Conservation (phyloP, 768 basidiomycete species). For the Kwoniella shandongensis region DNA sequence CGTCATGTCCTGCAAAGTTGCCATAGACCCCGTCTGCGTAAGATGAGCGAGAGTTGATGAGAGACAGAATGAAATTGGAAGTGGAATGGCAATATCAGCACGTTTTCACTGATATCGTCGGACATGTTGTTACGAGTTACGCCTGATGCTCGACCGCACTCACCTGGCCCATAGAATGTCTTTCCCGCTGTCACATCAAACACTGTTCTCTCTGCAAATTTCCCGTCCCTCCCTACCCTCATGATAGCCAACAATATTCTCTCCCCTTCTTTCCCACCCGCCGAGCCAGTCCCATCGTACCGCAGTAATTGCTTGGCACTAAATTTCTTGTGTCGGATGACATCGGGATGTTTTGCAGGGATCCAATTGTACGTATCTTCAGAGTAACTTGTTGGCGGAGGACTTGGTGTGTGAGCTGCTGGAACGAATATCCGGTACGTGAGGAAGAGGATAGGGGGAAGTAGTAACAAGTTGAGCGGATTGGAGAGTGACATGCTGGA, state of each 20-base stretch:
- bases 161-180: conserved; percentile 93
- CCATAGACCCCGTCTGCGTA: conserved; percentile 91
- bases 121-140: no score
- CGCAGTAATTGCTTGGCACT: conserved; percentile 73
- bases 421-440: conserved; percentile 63
- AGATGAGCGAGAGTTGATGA: background rate
- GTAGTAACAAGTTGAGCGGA: conserved; percentile 43
- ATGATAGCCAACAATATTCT: conserved; percentile 85
- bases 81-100: no score
- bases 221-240: conserved; percentile 67
- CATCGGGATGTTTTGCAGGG: conserved; percentile 76
- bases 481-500: conserved; percentile 41
- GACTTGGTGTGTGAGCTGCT: conserved; percentile 1
- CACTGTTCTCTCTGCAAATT: conserved; percentile 62
- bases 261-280: conserved; percentile 60
- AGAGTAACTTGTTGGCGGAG: conserved; percentile 60
- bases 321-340: conserved; percentile 72
- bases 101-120: no score
- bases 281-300: conserved; percentile 56
- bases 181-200: conserved; percentile 90
- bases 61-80: background rate
- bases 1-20: conserved; percentile 95
- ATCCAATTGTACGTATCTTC: conserved; percentile 87
- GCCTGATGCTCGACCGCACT: no score
- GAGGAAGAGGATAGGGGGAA: conserved; percentile 42